These are phyloP conservation scores for Diaporthe helianthi DNA, from an alignment of 2,329 filamentous ascomycete species.

Conservation along the genomic window DNA sequence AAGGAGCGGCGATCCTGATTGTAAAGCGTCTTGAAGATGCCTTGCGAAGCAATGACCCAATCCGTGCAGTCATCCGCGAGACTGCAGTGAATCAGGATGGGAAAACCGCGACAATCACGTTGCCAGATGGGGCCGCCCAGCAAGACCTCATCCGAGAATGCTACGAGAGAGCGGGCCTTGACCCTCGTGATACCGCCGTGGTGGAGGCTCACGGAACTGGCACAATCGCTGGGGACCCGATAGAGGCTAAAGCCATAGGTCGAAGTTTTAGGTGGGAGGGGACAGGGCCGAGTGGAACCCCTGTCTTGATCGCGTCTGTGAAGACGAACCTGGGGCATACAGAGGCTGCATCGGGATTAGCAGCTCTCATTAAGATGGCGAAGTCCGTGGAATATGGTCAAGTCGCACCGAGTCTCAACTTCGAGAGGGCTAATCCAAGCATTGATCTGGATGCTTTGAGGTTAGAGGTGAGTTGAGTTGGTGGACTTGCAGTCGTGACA, in stretches of 20 bases:
- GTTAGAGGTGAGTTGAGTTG: constrained; percentile 10
- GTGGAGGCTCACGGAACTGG: constrained; percentile 11
- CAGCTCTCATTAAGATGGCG: not conserved
- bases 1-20: not conserved
- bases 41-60: constrained; percentile 34
- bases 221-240: not conserved
- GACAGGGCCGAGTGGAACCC: not conserved
- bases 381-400: not conserved
- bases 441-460: constrained; percentile 25
- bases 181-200: constrained; percentile 48
- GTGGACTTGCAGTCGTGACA: not conserved
- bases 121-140: not conserved
- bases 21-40: constrained; percentile 1
- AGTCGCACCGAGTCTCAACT: constrained; percentile 40
- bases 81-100: constrained; percentile 42
- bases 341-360: not conserved
- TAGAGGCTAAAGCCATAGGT: constrained; percentile 4
- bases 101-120: constrained; percentile 40
- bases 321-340: constrained; percentile 40
- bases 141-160: constrained; percentile 52
- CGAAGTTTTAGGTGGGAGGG: constrained; percentile 23
- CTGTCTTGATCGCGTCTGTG: constrained; percentile 42
- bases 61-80: constrained; percentile 1
- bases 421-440: constrained; percentile 29
- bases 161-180: constrained; percentile 53